Conservation (phyloP, 208 protist species). For the Naegleria fowleri region DNA sequence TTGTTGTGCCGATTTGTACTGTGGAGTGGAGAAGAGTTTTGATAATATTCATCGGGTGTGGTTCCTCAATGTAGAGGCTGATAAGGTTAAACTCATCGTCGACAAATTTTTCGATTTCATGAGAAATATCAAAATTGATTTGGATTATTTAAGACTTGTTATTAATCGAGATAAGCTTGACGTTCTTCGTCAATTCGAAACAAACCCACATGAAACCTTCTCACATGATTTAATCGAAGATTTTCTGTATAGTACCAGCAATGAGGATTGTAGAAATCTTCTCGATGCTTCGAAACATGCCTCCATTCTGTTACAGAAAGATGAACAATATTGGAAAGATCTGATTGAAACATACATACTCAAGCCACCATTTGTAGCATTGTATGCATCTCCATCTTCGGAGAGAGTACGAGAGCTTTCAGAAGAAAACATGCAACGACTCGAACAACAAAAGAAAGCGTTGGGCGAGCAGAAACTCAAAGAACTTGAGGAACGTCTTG, state of each 20-base stretch:
- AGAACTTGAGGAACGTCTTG: slow-evolving; percentile 23
- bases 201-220: slow-evolving; percentile 30
- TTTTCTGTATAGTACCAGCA: slow-evolving; percentile 34
- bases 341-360: slow-evolving; percentile 36
- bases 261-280: slow-evolving; percentile 11
- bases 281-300: background rate
- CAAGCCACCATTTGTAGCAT: slow-evolving; percentile 9
- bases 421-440: background rate
- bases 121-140: slow-evolving; percentile 37
- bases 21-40: slow-evolving; percentile 14
- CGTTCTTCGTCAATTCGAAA: slow-evolving; percentile 31
- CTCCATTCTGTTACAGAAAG: slow-evolving; percentile 6
- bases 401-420: slow-evolving; percentile 27
- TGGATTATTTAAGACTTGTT: slow-evolving; percentile 33
- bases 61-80: slow-evolving; percentile 30
- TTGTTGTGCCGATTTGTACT: slow-evolving; percentile 10
- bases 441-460: slow-evolving; percentile 30
- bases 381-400: slow-evolving; percentile 31
- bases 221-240: slow-evolving; percentile 30
- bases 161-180: slow-evolving; percentile 33
- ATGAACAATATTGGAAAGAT: slow-evolving; percentile 32
- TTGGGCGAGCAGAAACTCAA: slow-evolving; percentile 33
- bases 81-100: slow-evolving; percentile 32
- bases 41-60: background rate
- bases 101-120: slow-evolving; percentile 36